A percentile compares a stretch with the other conserved stretches of the same genome.
Conservation (phyloP, 768 basidiomycete species). For the Saitozyma sp. region DNA sequence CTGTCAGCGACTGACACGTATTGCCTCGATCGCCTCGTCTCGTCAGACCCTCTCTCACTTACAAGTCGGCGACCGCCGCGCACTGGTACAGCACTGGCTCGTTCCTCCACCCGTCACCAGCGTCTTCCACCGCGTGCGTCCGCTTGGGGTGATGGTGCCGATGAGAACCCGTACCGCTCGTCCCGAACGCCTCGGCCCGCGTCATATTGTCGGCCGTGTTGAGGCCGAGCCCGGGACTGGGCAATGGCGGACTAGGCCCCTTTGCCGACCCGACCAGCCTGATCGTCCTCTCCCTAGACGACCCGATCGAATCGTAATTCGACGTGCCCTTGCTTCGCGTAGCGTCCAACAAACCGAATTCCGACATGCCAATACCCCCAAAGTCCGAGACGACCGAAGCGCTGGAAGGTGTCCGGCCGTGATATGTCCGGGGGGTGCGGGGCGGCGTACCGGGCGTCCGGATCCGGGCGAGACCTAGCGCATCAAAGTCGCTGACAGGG, state of each 20-base stretch:
- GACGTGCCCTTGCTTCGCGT: too few species aligned
- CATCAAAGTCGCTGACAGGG: too few species aligned
- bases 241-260: neutral
- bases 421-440: too few species aligned
- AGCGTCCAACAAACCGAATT: too few species aligned
- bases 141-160: too few species aligned
- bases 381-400: too few species aligned
- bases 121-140: slow-evolving; percentile 21
- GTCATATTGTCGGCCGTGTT: neutral
- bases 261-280: neutral
- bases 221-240: neutral
- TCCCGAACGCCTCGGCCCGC: neutral
- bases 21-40: neutral
- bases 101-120: slow-evolving; percentile 42
- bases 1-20: slow-evolving; percentile 1
- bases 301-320: too few species aligned
- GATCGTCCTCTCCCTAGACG: neutral
- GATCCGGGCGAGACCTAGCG: too few species aligned
- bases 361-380: too few species aligned
- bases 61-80: slow-evolving; percentile 52
- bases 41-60: slow-evolving; percentile 12
- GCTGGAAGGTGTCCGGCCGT: too few species aligned
- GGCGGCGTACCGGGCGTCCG: too few species aligned
- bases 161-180: neutral
- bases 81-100: slow-evolving; percentile 50